These are phyloP conservation scores for Boechera retrofracta DNA, from an alignment of 345 rosid genomes.

Conservation along the genomic window DNA sequence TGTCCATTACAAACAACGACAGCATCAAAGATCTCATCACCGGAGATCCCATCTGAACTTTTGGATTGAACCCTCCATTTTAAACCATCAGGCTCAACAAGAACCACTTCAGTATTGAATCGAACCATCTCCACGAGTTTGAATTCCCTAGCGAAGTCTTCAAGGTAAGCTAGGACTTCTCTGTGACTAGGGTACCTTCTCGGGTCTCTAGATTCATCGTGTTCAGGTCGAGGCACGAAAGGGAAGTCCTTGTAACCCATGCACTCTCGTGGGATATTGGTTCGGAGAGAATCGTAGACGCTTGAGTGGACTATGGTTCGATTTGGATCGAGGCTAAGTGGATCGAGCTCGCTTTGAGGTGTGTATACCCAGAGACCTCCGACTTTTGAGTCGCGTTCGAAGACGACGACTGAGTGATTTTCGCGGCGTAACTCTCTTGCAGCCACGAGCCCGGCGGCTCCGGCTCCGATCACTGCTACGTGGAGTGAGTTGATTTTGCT, in stretches of 20 bases:
- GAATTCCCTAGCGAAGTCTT: slow-evolving; percentile 67
- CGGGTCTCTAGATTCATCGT: slow-evolving; percentile 51
- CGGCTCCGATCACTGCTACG: slow-evolving; percentile 92
- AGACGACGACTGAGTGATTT: slow-evolving; percentile 68
- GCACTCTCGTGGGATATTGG: slow-evolving; percentile 80
- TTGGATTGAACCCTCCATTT: slow-evolving; percentile 67
- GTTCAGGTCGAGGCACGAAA: slow-evolving; percentile 49
- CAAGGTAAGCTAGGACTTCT: slow-evolving; percentile 72
- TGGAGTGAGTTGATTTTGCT: slow-evolving; percentile 37
- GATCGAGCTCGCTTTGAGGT: slow-evolving; percentile 62
- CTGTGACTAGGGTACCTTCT: slow-evolving; percentile 78
- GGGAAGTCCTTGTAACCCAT: slow-evolving; percentile 89
- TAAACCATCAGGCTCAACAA: slow-evolving; percentile 14
- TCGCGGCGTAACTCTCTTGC: slow-evolving; percentile 76
- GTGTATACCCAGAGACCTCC: slow-evolving; percentile 93
- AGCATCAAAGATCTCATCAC: slow-evolving; percentile 65
- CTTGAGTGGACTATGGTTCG: slow-evolving; percentile 69
- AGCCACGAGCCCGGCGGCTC: slow-evolving; percentile 80
- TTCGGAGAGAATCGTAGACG: slow-evolving; percentile 80
- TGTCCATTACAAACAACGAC: slow-evolving; percentile 80
- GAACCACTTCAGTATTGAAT: slow-evolving; percentile 63
- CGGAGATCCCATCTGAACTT: slow-evolving; percentile 6
- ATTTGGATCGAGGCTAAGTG: slow-evolving; percentile 63
- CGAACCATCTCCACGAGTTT: slow-evolving; percentile 67
- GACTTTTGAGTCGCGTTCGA: slow-evolving; percentile 60